Evolutionary conservation across 73 alveolate species (phyloP).

Genomic region (Stentor coeruleus): DNA sequence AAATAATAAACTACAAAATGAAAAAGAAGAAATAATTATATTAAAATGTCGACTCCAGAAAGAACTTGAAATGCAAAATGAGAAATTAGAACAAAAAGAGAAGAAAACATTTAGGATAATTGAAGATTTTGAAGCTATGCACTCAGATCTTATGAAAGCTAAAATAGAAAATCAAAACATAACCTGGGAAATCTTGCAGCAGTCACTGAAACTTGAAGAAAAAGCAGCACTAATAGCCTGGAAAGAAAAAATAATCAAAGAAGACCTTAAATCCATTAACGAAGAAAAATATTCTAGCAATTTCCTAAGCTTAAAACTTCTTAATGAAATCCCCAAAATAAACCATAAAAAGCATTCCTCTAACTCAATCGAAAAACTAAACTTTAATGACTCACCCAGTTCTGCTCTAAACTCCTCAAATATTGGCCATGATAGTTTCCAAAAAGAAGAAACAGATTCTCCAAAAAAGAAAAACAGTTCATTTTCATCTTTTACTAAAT

Average conservation of each 20-base stretch:
- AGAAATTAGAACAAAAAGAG: neutral
- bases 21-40: neutral
- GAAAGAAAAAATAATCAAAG: neutral
- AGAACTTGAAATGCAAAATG: neutral
- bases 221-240: neutral
- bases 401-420: neutral
- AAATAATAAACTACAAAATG: neutral
- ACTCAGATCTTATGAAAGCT: neutral
- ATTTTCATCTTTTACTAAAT: too few relatives aligned
- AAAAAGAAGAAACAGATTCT: neutral
- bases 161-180: too few relatives aligned
- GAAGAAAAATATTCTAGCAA: neutral
- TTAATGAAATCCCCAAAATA: too few relatives aligned
- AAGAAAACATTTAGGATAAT: neutral
- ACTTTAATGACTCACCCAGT: neutral
- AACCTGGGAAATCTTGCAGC: neutral
- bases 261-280: neutral
- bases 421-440: neutral
- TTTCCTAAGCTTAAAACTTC: too few relatives aligned
- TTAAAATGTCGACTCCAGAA: neutral
- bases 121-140: neutral
- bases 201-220: neutral
- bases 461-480: too few relatives aligned
- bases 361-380: too few relatives aligned
- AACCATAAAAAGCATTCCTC: too few relatives aligned